These are phyloP conservation scores for Xylariaceae sp. DNA, from an alignment of 2,329 filamentous ascomycete genomes.

Conservation along the genomic window DNA sequence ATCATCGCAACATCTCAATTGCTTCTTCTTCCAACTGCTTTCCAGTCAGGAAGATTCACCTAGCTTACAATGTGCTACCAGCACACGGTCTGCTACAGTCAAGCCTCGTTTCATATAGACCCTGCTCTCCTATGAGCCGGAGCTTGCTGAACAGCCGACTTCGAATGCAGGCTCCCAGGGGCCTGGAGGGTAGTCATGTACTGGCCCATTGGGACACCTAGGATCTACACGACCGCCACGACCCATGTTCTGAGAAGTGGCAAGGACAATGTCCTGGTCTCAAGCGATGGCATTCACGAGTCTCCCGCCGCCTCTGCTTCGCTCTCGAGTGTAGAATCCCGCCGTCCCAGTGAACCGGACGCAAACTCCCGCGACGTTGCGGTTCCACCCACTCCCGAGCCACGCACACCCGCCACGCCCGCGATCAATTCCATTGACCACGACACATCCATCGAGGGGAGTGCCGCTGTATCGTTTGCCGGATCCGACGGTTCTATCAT, in stretches of 20 bases:
- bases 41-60: not conserved
- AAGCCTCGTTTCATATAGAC: not conserved
- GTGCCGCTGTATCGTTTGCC: constrained; percentile 26
- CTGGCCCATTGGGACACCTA: constrained; percentile 82
- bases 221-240: constrained; percentile 74
- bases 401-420: constrained; percentile 52
- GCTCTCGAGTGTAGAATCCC: constrained; percentile 23
- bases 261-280: constrained; percentile 45
- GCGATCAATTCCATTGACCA: constrained; percentile 56
- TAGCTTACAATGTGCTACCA: constrained; percentile 15
- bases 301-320: constrained; percentile 33
- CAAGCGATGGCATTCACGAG: constrained; percentile 55
- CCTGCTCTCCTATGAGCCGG: constrained; percentile 1
- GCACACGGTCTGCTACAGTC: constrained; percentile 13
- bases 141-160: constrained; percentile 4
- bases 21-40: not conserved
- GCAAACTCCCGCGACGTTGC: constrained; percentile 32
- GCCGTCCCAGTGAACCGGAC: constrained; percentile 26
- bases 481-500: constrained; percentile 36
- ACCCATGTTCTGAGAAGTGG: constrained; percentile 46
- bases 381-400: constrained; percentile 37
- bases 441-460: constrained; percentile 38
- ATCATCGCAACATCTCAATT: not conserved
- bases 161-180: constrained; percentile 33
- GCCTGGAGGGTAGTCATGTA: constrained; percentile 58